Conservation (phyloP, 257 asterid genomes). For the Anisodus acutangulus region DNA sequence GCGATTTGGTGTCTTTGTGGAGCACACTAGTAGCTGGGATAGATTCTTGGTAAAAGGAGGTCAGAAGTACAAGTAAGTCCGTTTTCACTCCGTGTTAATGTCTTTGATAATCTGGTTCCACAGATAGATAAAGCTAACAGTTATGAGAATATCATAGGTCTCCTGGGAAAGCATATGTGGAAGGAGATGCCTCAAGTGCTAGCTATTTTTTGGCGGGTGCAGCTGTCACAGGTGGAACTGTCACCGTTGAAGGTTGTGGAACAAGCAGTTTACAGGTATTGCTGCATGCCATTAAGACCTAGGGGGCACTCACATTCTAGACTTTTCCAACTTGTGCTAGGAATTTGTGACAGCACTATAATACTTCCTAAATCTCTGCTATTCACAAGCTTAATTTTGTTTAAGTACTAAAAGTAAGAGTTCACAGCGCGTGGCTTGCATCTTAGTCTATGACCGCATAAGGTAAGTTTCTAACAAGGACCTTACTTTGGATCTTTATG, state of each 20-base stretch:
- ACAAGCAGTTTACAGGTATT: conserved; percentile 96
- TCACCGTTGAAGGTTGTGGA: conserved; percentile 97
- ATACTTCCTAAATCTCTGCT: neutral
- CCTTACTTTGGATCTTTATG: neutral
- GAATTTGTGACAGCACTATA: neutral
- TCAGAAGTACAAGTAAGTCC: conserved; percentile 85
- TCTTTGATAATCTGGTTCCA: neutral
- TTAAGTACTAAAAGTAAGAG: neutral
- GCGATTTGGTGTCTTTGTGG: conserved; percentile 90
- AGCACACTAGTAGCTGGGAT: conserved; percentile 87
- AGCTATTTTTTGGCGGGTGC: conserved; percentile 99
- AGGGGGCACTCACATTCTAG: neutral
- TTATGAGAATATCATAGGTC: conserved; percentile 52
- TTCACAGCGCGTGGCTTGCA: neutral
- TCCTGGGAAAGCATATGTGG: conserved; percentile 94
- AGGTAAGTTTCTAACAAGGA: conserved; percentile 2
- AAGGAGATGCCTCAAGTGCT: conserved; percentile 99
- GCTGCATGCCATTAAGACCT: neutral
- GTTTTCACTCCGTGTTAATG: conserved; percentile 24
- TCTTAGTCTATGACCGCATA: neutral
- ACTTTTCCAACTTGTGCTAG: neutral
- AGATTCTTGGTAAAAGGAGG: conserved; percentile 85
- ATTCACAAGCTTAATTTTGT: conserved; percentile 10
- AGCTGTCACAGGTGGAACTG: conserved; percentile 92
- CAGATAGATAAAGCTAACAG: neutral